Evolutionary conservation across 129 eudicot genomes (phyloP).

Genomic region (Centaurea solstitialis): DNA sequence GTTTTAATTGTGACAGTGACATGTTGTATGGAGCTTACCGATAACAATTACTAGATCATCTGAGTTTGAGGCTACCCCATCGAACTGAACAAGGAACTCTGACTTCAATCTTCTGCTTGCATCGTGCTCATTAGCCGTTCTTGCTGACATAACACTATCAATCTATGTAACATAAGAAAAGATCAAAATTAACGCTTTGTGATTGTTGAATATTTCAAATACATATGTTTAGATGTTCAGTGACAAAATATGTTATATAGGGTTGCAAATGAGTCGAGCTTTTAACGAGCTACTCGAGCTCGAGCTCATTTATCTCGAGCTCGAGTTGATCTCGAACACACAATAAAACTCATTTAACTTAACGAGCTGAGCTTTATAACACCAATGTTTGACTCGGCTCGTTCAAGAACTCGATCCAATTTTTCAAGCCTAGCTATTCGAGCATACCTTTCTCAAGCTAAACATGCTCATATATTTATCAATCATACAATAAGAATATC

Average conservation of each 20-base stretch:
- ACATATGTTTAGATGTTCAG: not conserved
- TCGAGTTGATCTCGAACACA: too few species aligned
- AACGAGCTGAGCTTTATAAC: too few species aligned
- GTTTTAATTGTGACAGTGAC: not conserved
- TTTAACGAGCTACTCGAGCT: too few species aligned
- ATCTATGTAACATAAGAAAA: slow-evolving; percentile 44
- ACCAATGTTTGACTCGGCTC: too few species aligned
- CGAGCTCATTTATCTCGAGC: too few species aligned
- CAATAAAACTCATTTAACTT: too few species aligned
- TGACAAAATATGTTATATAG: not conserved
- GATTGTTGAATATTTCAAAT: not conserved
- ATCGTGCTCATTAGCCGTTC: slow-evolving; percentile 89
- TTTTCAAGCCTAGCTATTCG: too few species aligned
- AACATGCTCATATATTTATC: too few species aligned
- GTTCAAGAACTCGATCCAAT: too few species aligned
- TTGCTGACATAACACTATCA: slow-evolving; percentile 96
- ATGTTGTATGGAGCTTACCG: slow-evolving; percentile 49
- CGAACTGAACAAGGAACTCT: slow-evolving; percentile 97
- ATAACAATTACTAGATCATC: slow-evolving; percentile 85
- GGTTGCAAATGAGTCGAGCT: too few species aligned
- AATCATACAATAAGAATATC: too few species aligned
- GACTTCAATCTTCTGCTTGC: slow-evolving; percentile 99
- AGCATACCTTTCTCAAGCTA: too few species aligned
- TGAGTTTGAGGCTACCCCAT: slow-evolving; percentile 88
- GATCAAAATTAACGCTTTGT: not conserved